Base-by-base conservation (phyloP, 257 asterid genomes). In the Primulina huaijiensis region DNA sequence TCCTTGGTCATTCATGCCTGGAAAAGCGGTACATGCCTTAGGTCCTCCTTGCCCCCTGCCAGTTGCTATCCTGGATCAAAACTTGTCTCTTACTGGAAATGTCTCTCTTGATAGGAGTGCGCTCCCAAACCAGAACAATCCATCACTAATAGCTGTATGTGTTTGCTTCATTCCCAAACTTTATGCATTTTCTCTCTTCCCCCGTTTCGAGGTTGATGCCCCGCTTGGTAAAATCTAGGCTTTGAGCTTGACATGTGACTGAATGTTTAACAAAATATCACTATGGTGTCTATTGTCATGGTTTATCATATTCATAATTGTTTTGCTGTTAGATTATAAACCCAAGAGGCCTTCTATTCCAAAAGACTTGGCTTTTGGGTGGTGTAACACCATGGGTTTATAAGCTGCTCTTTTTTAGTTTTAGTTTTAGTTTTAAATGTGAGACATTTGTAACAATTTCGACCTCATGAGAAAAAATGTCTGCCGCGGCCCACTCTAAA, bases 111-210 rank as follows among this genome's bases (percentile, higher is more conserved):
- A 62, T 40, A 82, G 74, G 68, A 82, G 72, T 74, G 16, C 73
- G 62, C 81, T 55, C 73, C 75, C 75, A 46, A 78, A 65, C 64
- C 86, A 77, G 76, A 64, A 68, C 17, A 77, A 81, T 75, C 88
- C 73, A 75, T 71, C 81, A 50, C 69, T 74, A 46, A 70, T 72
- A 81, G 66, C 76, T 56, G 89, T 85, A 82, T 55, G 82, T 35
- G 40, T 63, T 46, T 19, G 33, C 67, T 57, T 64, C 21, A 67
- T 59, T 73, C 16, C 40, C 6, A 14, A 43, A 43, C 53, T 43
- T 19, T 43, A 43, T 43, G 53, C 53, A 43, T 43, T 43, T 43
- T 19, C n/a, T 63, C 60, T 37, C 37, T 53, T 63, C 50, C 40
- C 43, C 72, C 33, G 68, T 69, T 73, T 74, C 34, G 52, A 43